These are phyloP conservation scores for Diaporthe batatas DNA, from an alignment of 2,329 filamentous ascomycete genomes.

Conservation along the genomic window DNA sequence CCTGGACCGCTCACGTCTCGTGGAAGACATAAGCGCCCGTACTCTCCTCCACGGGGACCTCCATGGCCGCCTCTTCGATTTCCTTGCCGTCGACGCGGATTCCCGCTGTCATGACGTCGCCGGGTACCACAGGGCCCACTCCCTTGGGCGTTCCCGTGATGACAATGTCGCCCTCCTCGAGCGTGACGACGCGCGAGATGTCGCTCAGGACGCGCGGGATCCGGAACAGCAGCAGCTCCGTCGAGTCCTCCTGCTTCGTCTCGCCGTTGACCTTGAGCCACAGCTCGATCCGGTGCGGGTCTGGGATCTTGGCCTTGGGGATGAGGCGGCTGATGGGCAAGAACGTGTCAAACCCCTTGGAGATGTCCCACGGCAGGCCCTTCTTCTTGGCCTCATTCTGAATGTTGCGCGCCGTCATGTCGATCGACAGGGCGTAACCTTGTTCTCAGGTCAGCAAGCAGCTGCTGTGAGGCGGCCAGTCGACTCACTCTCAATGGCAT, in stretches of 20 bases:
- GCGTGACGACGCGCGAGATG: constrained; percentile 94
- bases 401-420: constrained; percentile 96
- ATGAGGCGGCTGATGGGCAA: constrained; percentile 88
- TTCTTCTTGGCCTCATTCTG: constrained; percentile 98
- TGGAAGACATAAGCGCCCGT: constrained; percentile 82
- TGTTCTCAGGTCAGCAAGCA: neutral
- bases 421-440: constrained; percentile 92
- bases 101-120: constrained; percentile 89
- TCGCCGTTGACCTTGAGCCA: constrained; percentile 87
- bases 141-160: constrained; percentile 98
- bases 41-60: constrained; percentile 85
- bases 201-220: constrained; percentile 90
- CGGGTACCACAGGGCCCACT: constrained; percentile 86
- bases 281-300: constrained; percentile 90
- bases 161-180: constrained; percentile 92
- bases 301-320: constrained; percentile 80
- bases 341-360: constrained; percentile 99
- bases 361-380: constrained; percentile 94
- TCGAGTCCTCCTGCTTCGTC: constrained; percentile 85
- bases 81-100: constrained; percentile 85
- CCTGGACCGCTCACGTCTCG: constrained; percentile 69
- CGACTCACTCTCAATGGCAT: constrained; percentile 80
- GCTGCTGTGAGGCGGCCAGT: neutral
- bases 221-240: constrained; percentile 92
- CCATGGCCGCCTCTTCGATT: constrained; percentile 85